A percentile compares a stretch with the other conserved stretches of the same genome.
These are phyloP conservation scores for Paramyrothecium sp. DNA, from an alignment of 2,329 filamentous ascomycete species.

Conservation along the genomic window DNA sequence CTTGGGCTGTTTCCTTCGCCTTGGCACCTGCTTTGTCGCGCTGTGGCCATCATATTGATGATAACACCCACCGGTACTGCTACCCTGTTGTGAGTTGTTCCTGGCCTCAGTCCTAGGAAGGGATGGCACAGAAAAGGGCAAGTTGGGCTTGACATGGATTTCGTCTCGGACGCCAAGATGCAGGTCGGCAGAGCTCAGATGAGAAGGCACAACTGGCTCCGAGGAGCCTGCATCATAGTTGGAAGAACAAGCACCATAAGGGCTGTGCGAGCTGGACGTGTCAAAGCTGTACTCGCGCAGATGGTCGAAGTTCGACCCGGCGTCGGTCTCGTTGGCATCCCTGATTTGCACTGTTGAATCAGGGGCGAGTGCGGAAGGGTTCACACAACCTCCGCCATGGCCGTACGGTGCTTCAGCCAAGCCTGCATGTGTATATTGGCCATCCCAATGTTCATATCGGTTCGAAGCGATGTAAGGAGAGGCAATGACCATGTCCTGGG, in stretches of 20 bases:
- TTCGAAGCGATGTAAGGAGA: constrained; percentile 19
- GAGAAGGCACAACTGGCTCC: neutral
- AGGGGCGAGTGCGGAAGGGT: neutral
- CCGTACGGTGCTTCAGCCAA: neutral
- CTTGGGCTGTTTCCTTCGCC: neutral
- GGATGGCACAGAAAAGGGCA: neutral
- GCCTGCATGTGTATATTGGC: neutral
- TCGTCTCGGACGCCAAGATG: neutral
- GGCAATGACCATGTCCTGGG: constrained; percentile 29
- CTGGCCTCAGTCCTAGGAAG: neutral
- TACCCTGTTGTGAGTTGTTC: neutral
- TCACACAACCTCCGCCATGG: neutral
- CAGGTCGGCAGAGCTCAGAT: neutral
- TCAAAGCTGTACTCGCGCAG: neutral
- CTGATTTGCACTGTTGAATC: neutral
- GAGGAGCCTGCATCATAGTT: neutral
- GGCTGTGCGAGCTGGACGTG: constrained; percentile 8
- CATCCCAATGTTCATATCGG: neutral
- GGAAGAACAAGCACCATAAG: too few species aligned
- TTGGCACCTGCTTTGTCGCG: neutral
- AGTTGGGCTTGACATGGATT: neutral
- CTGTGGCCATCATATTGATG: neutral
- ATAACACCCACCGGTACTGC: neutral
- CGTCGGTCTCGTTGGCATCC: neutral
- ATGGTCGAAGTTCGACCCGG: neutral